Evolutionary conservation across 805 yeast species (phyloP).

Genomic region (Jamesozyma rosinii): DNA sequence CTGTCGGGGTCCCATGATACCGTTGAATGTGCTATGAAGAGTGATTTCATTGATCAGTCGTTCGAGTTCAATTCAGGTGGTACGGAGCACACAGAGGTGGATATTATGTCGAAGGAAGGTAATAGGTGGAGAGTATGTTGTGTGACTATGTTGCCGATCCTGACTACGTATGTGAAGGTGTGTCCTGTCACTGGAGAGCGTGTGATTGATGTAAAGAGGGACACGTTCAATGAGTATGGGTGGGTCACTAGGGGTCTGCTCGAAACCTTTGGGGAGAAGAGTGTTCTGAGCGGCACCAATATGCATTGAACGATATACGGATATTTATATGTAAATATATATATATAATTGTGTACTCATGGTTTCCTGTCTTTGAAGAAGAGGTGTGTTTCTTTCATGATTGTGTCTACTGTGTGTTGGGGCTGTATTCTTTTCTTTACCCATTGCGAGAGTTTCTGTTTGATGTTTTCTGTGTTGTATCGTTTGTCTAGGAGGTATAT

Average conservation of each 20-base stretch:
- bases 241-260: conserved; percentile 29
- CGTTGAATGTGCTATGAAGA: conserved; percentile 10
- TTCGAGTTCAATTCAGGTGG: conserved; percentile 13
- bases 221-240: conserved; percentile 25
- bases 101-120: conserved; percentile 19
- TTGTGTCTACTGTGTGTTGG: conserved; percentile 9
- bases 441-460: conserved; percentile 65
- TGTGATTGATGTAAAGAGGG: conserved; percentile 24
- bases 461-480: conserved; percentile 40
- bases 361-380: conserved; percentile 14
- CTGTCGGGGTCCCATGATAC: background rate
- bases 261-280: conserved; percentile 17
- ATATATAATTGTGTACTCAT: background rate
- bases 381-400: conserved; percentile 16
- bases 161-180: conserved; percentile 27
- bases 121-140: conserved; percentile 34
- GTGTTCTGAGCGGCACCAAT: conserved; percentile 24
- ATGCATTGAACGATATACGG: background rate
- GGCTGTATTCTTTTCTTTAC: conserved; percentile 38
- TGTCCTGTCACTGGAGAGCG: conserved; percentile 31
- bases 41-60: conserved; percentile 24
- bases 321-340: background rate
- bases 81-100: conserved; percentile 10
- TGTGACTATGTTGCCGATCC: conserved; percentile 32
- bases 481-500: conserved; percentile 65